Base-by-base conservation (phyloP, 495 filamentous ascomycete genomes). In the Eremomyces bilateralis region DNA sequence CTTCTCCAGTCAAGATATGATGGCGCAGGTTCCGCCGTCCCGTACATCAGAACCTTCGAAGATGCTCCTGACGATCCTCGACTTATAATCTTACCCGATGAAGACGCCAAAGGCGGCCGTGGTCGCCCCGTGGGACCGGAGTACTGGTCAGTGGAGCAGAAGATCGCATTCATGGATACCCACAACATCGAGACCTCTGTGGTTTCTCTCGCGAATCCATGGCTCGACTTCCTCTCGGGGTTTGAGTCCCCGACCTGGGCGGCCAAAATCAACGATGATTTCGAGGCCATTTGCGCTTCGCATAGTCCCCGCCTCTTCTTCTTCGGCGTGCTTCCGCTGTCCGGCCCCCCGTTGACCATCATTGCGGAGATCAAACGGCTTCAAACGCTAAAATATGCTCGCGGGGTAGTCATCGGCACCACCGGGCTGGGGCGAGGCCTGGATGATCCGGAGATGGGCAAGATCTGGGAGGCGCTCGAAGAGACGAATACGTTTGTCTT, bases 161-260 rank as follows among this genome's bases (percentile, higher is more conserved):
- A 91, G 35, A 61, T 93, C 3, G 53, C 63, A 15, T 95, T 95
- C 56, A 95, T 95, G 85, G 62, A 78, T 46, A 64, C 56, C 4
- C 85, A 95, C 49, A 51, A 53, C 17, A 93, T 95, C 46, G 65
- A 75, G 48, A 71, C 70, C 35, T 90, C 80, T 13, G 73, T 93
- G 5, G 69, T 95, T 48, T 84, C 77, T 0, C 74, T 93, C 29
- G 85, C 85, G 16, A 95, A 95, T 50, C 85, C 85, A 1, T 95
- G 85, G 85, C 67, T 95, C 1, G 85, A 93, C 52, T 93, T 92
- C 49, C 58, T 93, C 0, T 57, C 66, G 0, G 44, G 71, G 0
- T 43, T 53, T 15, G 67, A 75, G 38, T 77, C 77, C 2, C 65
- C 63, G 10, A 48, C 56, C 28, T 66, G 69, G 38, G 77, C 81